phyloP scores from a whole-genome alignment of 805 yeast species.

The Candida morakotiae region DNA sequence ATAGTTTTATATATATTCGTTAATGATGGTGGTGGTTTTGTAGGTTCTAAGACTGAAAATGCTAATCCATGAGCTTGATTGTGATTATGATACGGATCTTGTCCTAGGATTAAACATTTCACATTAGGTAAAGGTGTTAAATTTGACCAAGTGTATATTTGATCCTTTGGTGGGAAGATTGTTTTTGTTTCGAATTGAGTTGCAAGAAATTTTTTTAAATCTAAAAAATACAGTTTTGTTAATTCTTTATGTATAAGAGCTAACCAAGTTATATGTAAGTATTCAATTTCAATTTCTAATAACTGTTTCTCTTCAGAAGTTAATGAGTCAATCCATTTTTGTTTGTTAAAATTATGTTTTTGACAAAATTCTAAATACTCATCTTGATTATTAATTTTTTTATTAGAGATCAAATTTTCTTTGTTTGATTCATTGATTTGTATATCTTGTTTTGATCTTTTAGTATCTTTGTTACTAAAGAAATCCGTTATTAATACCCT shows the following conservation, averaged over 20 bases:
- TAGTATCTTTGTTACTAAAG: conserved; percentile 2
- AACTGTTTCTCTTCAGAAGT: conserved; percentile 46
- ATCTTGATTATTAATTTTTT: not conserved
- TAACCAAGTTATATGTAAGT: conserved; percentile 80
- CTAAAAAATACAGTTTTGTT: conserved; percentile 78
- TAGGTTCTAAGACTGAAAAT: conserved; percentile 81
- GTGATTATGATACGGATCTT: conserved; percentile 91
- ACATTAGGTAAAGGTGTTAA: conserved; percentile 73
- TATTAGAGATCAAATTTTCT: not conserved
- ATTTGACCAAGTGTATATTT: conserved; percentile 89
- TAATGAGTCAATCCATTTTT: conserved; percentile 47
- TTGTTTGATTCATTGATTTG: not conserved
- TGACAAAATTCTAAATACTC: conserved; percentile 13
- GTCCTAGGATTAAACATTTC: conserved; percentile 82
- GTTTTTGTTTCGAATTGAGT: conserved; percentile 40
- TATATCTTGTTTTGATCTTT: conserved; percentile 2
- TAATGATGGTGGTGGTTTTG: conserved; percentile 79
- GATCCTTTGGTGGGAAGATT: conserved; percentile 73
- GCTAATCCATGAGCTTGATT: conserved; percentile 98
- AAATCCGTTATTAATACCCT: conserved; percentile 10
- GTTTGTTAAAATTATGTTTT: conserved; percentile 41
- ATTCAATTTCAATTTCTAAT: conserved; percentile 61
- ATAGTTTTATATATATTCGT: conserved; percentile 82
- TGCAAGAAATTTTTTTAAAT: conserved; percentile 60
- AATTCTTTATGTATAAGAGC: conserved; percentile 62